These are phyloP conservation scores for Allium cepa DNA, from an alignment of 106 monocot genomes.

Conservation along the genomic window DNA sequence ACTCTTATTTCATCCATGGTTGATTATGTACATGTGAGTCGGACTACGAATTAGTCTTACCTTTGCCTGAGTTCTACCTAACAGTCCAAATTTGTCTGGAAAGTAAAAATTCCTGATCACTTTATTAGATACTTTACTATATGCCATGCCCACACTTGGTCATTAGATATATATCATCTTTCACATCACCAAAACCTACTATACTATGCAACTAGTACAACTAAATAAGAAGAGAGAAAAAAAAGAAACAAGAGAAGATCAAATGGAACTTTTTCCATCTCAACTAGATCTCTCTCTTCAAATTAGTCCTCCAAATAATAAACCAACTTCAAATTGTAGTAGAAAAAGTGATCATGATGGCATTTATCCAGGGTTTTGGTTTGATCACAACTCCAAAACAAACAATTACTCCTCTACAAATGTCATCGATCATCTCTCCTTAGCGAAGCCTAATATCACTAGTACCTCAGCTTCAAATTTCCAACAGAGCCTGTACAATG, in stretches of 20 bases:
- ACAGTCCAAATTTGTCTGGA: too few species aligned
- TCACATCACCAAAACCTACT: slow-evolving; percentile 6
- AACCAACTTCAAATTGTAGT: neutral
- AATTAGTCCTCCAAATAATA: slow-evolving; percentile 45
- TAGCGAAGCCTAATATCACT: slow-evolving; percentile 8
- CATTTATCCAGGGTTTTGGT: slow-evolving; percentile 40
- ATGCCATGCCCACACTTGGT: too few species aligned
- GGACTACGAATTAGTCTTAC: too few species aligned
- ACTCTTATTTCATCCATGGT: too few species aligned
- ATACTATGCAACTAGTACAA: neutral
- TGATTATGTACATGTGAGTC: too few species aligned
- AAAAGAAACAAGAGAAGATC: neutral
- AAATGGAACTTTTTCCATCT: slow-evolving; percentile 56
- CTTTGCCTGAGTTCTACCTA: too few species aligned
- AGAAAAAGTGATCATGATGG: slow-evolving; percentile 8
- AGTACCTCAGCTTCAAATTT: neutral
- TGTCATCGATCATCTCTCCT: slow-evolving; percentile 17
- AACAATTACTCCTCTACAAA: neutral
- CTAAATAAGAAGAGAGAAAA: neutral
- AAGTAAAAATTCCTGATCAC: too few species aligned
- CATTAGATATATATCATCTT: neutral
- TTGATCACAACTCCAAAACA: slow-evolving; percentile 1
- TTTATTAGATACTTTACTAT: too few species aligned
- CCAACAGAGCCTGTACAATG: slow-evolving; percentile 11
- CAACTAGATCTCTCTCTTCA: slow-evolving; percentile 69